These are phyloP conservation scores for Candida ficus DNA, from an alignment of 805 yeast species.

Conservation along the genomic window DNA sequence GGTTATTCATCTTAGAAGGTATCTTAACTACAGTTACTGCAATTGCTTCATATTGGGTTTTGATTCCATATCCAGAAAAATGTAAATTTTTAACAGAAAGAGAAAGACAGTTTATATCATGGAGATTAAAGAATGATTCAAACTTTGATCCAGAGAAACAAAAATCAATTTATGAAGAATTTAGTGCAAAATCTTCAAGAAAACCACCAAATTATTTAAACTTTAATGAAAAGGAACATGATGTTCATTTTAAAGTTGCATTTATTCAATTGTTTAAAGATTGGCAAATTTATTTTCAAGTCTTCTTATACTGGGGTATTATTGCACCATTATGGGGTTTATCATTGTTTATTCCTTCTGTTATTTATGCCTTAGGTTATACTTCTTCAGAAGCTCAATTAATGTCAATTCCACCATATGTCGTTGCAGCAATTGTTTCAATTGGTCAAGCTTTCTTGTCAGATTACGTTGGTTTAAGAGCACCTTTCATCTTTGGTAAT, in stretches of 20 bases:
- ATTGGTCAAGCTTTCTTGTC: constrained; percentile 25
- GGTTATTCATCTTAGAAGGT: constrained; percentile 31
- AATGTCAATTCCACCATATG: constrained; percentile 38
- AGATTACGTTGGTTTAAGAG: constrained; percentile 26
- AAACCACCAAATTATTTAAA: constrained; percentile 7
- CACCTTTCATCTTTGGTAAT: constrained; percentile 26
- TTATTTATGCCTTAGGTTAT: constrained; percentile 35
- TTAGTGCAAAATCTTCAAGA: background rate
- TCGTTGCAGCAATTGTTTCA: constrained; percentile 27
- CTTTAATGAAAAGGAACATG: constrained; percentile 10
- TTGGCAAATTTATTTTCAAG: constrained; percentile 28
- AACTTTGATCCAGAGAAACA: constrained; percentile 5
- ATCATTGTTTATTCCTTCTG: constrained; percentile 38
- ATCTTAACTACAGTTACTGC: constrained; percentile 34
- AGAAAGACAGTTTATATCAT: constrained; percentile 27
- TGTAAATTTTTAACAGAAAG: constrained; percentile 37
- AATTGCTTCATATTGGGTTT: constrained; percentile 27
- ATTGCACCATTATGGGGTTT: constrained; percentile 31
- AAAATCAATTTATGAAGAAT: background rate
- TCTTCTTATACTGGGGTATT: constrained; percentile 26
- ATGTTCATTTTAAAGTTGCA: constrained; percentile 6
- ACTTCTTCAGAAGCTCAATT: constrained; percentile 34
- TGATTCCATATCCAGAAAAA: constrained; percentile 38
- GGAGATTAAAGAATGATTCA: constrained; percentile 17
- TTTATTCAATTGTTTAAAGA: constrained; percentile 22